Evolutionary conservation across 176 grass and related monocot species (phyloP).

Genomic region (Carex kokanica): DNA sequence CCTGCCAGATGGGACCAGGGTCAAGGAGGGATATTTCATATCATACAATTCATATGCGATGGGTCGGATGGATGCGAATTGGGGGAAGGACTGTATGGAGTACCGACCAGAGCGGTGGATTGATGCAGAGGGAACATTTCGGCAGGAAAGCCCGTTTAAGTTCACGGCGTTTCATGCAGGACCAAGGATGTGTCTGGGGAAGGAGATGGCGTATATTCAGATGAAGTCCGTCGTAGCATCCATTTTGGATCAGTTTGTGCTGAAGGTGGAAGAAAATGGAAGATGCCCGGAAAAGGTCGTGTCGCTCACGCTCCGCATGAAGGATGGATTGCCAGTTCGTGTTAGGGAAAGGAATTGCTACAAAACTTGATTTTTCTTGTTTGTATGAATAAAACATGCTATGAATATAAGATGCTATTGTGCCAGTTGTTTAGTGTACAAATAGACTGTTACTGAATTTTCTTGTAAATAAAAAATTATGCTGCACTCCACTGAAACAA

Average conservation of each 20-base stretch:
- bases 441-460: background rate
- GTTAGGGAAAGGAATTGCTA: slow-evolving; percentile 28
- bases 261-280: slow-evolving; percentile 24
- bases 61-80: slow-evolving; percentile 48
- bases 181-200: slow-evolving; percentile 62
- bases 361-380: background rate
- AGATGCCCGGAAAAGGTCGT: slow-evolving; percentile 24
- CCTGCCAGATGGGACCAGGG: slow-evolving; percentile 61
- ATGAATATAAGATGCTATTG: background rate
- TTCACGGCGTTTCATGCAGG: slow-evolving; percentile 61
- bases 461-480: background rate
- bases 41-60: slow-evolving; percentile 53
- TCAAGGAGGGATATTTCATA: slow-evolving; percentile 42
- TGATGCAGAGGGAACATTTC: slow-evolving; percentile 41
- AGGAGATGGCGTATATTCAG: slow-evolving; percentile 78
- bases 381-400: background rate
- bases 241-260: slow-evolving; percentile 39
- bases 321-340: slow-evolving; percentile 38
- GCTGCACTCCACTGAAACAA: background rate
- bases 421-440: background rate
- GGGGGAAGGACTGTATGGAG: slow-evolving; percentile 45
- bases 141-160: slow-evolving; percentile 49
- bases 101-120: slow-evolving; percentile 68
- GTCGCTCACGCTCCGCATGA: slow-evolving; percentile 56
- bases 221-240: slow-evolving; percentile 65